Evolutionary conservation across 352 stramenopile genomes (phyloP).

Genomic region (Phytophthora niederhauseri): DNA sequence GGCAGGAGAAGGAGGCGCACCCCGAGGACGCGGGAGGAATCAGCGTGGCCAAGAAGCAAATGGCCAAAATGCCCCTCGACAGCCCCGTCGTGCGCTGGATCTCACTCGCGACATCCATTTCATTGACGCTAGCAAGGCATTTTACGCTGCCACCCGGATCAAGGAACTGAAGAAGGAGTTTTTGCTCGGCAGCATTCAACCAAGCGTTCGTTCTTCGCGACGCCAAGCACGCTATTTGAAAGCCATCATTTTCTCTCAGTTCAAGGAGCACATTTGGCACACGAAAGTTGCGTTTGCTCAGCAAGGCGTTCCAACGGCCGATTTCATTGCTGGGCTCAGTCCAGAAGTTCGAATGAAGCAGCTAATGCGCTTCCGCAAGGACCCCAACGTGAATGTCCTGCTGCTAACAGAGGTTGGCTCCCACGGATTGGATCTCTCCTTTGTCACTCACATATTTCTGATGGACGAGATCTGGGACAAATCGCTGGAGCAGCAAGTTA

Average conservation of each 20-base stretch:
- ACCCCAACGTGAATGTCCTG: conserved; percentile 89
- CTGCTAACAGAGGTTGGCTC: conserved; percentile 95
- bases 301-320: conserved; percentile 59
- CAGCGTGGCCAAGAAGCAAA: conserved; percentile 26
- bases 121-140: conserved; percentile 73
- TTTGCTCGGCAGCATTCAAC: conserved; percentile 23
- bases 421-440: conserved; percentile 97
- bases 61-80: conserved; percentile 22
- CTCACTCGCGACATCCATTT: conserved; percentile 46
- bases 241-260: conserved; percentile 86
- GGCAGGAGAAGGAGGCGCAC: conserved; percentile 13
- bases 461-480: conserved; percentile 98
- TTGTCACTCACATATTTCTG: conserved; percentile 98
- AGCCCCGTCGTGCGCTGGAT: conserved; percentile 41
- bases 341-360: conserved; percentile 56
- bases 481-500: conserved; percentile 94
- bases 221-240: conserved; percentile 53
- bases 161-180: conserved; percentile 67
- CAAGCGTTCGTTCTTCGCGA: conserved; percentile 10
- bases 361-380: conserved; percentile 57
- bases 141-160: conserved; percentile 73
- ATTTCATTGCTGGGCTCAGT: conserved; percentile 66
- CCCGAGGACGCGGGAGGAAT: conserved; percentile 20
- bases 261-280: conserved; percentile 82
- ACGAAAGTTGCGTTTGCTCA: conserved; percentile 76